Conservation (phyloP, 805 yeast genomes). For the Yamadazyma scolyti region DNA sequence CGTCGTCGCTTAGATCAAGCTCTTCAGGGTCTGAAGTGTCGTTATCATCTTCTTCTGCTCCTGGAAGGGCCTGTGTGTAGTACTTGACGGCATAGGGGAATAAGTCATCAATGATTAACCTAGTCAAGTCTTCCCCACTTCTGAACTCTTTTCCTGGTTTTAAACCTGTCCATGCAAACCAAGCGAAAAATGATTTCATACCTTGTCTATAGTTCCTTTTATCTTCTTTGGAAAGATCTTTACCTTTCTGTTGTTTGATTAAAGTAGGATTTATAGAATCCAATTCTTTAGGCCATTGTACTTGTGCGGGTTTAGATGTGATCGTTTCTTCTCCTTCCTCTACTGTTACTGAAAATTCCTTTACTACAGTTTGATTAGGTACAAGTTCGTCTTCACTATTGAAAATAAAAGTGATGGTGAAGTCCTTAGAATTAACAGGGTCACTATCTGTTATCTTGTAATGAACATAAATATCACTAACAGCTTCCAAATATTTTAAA, state of each 20-base stretch:
- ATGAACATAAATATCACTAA: conserved; percentile 60
- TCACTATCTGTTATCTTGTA: conserved; percentile 37
- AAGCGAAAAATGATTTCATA: conserved; percentile 82
- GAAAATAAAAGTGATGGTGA: conserved; percentile 59
- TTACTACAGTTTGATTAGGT: conserved; percentile 56
- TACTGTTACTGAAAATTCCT: conserved; percentile 48
- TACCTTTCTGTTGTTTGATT: conserved; percentile 38
- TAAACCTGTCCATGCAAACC: conserved; percentile 81
- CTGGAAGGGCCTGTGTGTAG: conserved; percentile 71
- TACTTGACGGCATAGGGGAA: conserved; percentile 83
- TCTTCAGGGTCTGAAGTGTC: conserved; percentile 48
- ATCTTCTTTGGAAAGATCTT: conserved; percentile 44
- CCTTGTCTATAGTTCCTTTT: conserved; percentile 64
- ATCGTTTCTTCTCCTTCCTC: conserved; percentile 56
- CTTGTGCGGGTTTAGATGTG: conserved; percentile 48
- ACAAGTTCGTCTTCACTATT: conserved; percentile 41
- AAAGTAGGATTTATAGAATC: conserved; percentile 51
- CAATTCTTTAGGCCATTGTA: conserved; percentile 70
- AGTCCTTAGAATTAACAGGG: conserved; percentile 42
- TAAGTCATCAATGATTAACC: conserved; percentile 69
- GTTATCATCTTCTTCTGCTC: conserved; percentile 51
- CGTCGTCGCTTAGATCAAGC: conserved; percentile 53
- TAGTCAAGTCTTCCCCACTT: conserved; percentile 74
- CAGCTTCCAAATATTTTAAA: conserved; percentile 65
- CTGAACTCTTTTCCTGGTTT: conserved; percentile 77